Evolutionary conservation across 2,329 filamentous ascomycete genomes (phyloP), one percentile per base, ranked within the genome.

Genomic region (Fusarium hainanense): DNA sequence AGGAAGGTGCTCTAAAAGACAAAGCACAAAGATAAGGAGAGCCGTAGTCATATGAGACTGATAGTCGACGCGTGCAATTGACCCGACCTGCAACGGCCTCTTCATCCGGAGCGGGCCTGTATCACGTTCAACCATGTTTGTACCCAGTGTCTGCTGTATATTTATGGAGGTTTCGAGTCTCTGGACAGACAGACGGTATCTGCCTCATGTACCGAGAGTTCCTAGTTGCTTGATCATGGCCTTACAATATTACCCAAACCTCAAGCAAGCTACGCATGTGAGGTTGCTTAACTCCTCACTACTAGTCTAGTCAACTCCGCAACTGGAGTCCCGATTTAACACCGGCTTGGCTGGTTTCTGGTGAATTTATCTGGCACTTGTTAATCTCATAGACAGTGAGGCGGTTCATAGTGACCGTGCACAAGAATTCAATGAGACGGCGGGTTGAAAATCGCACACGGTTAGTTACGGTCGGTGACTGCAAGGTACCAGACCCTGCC

Each of bases 391-490:
- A 18, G 13, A 62, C 23, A 41, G 57, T 66, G 64, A 70, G 64
- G 72, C 63, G 23, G 23, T 51, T 71, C 66, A 56, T 42, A 49
- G 58, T 65, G 59, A 55, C 58, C 62, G 60, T 70, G 70, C 58
- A 62, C 58, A n/a, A 43, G 32, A 40, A 42, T 54, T 27, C 37
- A 56, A 44, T 30, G 47, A 49, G 57, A 60, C 50, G 27, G 54
- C 13, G 62, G 47, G 52, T 37, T 42, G 66, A 68, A 63, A 51
- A 30, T 51, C 63, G 61, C 65, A 52, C 51, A 52, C 70, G 70
- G 73, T 46, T 74, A 73, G 49, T 57, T 54, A 63, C 70, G 71
- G 73, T 51, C 70, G 70, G 73, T 50, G 48, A 59, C 27, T 67
- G 66, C 58, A 73, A 70, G 63, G 63, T 58, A 64, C 56, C 52